Percentiles rank a stretch among this genome's conserved stretches.
phyloP scores from a whole-genome alignment of 164 flowering plant species.

The Stephania yunnanensis region DNA sequence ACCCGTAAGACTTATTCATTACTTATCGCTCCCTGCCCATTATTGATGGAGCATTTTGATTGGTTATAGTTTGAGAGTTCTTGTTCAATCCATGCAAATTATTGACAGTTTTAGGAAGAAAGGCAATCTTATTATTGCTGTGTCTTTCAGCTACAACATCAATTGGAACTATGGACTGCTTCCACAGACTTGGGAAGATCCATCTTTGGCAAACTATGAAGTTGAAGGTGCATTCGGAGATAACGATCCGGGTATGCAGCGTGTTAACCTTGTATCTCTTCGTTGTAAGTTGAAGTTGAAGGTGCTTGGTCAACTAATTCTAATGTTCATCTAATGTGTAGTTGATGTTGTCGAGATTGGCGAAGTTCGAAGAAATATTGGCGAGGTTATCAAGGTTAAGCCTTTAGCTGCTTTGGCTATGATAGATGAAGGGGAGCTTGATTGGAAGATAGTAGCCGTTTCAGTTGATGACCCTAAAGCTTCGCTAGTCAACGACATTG shows the following conservation, averaged over 20 bases:
- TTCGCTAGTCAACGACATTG: slow-evolving; percentile 79
- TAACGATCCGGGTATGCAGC: slow-evolving; percentile 56
- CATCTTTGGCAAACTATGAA: slow-evolving; percentile 69
- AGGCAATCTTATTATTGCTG: not conserved
- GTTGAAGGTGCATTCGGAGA: slow-evolving; percentile 94
- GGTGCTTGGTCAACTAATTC: not conserved
- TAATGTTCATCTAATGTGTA: slow-evolving; percentile 21
- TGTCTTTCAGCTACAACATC: slow-evolving; percentile 54
- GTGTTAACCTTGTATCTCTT: not conserved
- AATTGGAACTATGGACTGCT: slow-evolving; percentile 97
- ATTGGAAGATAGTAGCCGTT: slow-evolving; percentile 98
- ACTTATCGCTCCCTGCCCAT: not conserved
- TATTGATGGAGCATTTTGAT: not conserved
- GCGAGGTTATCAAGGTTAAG: slow-evolving; percentile 78
- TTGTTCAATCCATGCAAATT: not conserved
- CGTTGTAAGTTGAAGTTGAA: not conserved
- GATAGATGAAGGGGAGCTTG: slow-evolving; percentile 99
- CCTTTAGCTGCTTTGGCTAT: slow-evolving; percentile 92
- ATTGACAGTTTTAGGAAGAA: not conserved
- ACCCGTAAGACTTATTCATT: slow-evolving; percentile 53
- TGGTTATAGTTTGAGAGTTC: not conserved
- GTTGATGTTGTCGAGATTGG: slow-evolving; percentile 99
- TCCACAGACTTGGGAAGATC: slow-evolving; percentile 99
- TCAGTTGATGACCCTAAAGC: slow-evolving; percentile 95
- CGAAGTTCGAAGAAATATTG: slow-evolving; percentile 58